A percentile compares a stretch with the other conserved stretches of the same genome.
Evolutionary conservation across 1,284 basidiomycete genomes (phyloP).

Genomic region (Malassezia vespertilionis): DNA sequence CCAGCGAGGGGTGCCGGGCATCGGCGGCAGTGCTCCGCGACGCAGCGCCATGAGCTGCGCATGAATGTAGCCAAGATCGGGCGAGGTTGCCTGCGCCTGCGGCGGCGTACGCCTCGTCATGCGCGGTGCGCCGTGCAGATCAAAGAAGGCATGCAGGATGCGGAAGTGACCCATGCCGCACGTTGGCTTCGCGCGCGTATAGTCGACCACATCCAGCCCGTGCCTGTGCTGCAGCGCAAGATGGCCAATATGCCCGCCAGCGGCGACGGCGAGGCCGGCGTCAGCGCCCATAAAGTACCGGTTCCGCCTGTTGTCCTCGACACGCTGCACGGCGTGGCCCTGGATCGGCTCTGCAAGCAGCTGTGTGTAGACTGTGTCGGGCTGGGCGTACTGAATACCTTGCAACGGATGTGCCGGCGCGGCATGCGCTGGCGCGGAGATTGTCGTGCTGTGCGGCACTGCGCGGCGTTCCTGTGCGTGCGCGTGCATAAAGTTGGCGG

Average conservation of each 20-base stretch:
- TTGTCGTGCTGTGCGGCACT: background rate
- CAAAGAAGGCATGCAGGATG: constrained; percentile 15
- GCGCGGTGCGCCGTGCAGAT: constrained; percentile 1
- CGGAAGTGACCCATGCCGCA: constrained; percentile 15
- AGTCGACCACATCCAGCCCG: constrained; percentile 15
- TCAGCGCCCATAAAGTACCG: constrained; percentile 16
- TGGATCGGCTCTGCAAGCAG: constrained; percentile 28
- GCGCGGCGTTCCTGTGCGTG: constrained; percentile 20
- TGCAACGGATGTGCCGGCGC: constrained; percentile 28
- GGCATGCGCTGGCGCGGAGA: constrained; percentile 22
- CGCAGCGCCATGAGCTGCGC: constrained; percentile 17
- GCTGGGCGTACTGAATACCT: constrained; percentile 39
- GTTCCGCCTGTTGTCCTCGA: constrained; percentile 13
- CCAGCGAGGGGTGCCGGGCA: constrained; percentile 13
- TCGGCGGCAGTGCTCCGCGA: constrained; percentile 1
- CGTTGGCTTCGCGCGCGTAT: constrained; percentile 8
- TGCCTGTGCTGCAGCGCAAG: constrained; percentile 17
- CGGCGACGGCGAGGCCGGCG: constrained; percentile 11
- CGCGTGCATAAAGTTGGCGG: constrained; percentile 27
- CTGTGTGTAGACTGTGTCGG: constrained; percentile 32
- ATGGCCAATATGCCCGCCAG: constrained; percentile 12
- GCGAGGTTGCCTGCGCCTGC: constrained; percentile 1
- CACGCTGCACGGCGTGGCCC: constrained; percentile 27
- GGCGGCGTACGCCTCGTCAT: constrained; percentile 13
- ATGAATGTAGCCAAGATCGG: constrained; percentile 12